These are phyloP conservation scores for Debaryomyces tyrocola DNA, from an alignment of 805 yeast species.

Conservation along the genomic window DNA sequence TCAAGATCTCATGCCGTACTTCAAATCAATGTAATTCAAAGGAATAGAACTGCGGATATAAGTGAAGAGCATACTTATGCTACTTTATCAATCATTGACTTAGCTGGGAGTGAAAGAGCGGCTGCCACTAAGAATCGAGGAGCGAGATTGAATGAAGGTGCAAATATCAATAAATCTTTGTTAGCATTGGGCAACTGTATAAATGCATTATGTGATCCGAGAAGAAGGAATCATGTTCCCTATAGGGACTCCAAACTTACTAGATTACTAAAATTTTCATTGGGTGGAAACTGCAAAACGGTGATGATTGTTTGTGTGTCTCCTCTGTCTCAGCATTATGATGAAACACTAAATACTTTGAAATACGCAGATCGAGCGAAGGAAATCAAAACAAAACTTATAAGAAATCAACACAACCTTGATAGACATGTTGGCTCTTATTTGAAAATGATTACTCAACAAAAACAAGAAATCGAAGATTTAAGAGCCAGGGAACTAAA, in stretches of 20 bases:
- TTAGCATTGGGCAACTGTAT: slow-evolving; percentile 92
- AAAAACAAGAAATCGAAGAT: slow-evolving; percentile 69
- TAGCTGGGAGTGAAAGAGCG: slow-evolving; percentile 96
- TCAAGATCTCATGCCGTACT: slow-evolving; percentile 93
- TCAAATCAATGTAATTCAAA: slow-evolving; percentile 71
- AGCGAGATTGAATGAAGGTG: slow-evolving; percentile 81
- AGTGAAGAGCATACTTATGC: slow-evolving; percentile 72
- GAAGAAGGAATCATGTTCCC: slow-evolving; percentile 73
- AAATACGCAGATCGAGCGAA: slow-evolving; percentile 92
- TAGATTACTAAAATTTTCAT: slow-evolving; percentile 78
- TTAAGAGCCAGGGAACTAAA: slow-evolving; percentile 54
- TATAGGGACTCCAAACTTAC: slow-evolving; percentile 91
- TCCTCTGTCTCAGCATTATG: slow-evolving; percentile 84
- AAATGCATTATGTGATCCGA: slow-evolving; percentile 80
- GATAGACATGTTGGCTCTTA: slow-evolving; percentile 85
- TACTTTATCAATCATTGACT: slow-evolving; percentile 81
- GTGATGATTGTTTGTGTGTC: slow-evolving; percentile 95
- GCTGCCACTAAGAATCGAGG: slow-evolving; percentile 87
- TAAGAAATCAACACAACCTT: slow-evolving; percentile 70
- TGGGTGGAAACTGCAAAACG: slow-evolving; percentile 93
- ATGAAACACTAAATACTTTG: slow-evolving; percentile 87
- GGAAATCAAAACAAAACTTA: slow-evolving; percentile 79
- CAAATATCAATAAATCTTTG: slow-evolving; percentile 85
- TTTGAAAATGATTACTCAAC: slow-evolving; percentile 80
- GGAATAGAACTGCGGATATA: slow-evolving; percentile 58